phyloP scores from a whole-genome alignment of 148 eudicot genomes.

The Nepenthes gracilis region DNA sequence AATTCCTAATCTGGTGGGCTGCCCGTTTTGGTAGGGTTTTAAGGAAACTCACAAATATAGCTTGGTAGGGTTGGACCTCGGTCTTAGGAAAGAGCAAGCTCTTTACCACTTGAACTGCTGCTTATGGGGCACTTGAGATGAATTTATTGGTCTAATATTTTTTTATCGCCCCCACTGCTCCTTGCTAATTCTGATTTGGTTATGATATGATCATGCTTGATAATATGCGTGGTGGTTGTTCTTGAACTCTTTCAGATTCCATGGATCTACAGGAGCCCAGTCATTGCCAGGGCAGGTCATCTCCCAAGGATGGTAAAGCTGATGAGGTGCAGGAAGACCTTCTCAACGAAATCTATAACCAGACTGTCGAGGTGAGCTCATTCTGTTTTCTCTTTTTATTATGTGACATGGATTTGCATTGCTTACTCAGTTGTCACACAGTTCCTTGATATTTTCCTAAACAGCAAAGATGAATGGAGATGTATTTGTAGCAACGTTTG shows the following conservation, averaged over 20 bases:
- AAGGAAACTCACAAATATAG: neutral
- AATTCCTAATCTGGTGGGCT: too few species aligned
- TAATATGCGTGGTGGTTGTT: neutral
- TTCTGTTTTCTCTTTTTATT: neutral
- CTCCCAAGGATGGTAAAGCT: conserved; percentile 16
- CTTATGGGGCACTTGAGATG: too few species aligned
- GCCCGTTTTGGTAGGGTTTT: too few species aligned
- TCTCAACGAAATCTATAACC: conserved; percentile 33
- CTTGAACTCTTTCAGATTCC: conserved; percentile 20
- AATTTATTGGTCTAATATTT: too few species aligned
- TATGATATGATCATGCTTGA: neutral
- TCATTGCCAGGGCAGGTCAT: conserved; percentile 17
- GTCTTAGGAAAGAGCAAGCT: too few species aligned
- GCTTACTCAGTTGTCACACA: too few species aligned
- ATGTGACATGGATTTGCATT: too few species aligned
- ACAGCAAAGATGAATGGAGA: too few species aligned
- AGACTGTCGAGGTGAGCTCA: conserved; percentile 43
- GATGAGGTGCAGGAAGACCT: conserved; percentile 44
- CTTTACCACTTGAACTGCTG: too few species aligned
- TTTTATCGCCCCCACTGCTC: neutral
- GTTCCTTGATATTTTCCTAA: too few species aligned
- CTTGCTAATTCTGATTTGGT: neutral
- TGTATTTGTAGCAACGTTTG: too few species aligned
- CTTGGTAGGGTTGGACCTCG: too few species aligned
- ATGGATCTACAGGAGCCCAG: conserved; percentile 24